Percentiles rank a stretch among this genome's conserved stretches.
Conservation (phyloP, 2,329 filamentous ascomycete genomes). For the Cercospora brassicicola region DNA sequence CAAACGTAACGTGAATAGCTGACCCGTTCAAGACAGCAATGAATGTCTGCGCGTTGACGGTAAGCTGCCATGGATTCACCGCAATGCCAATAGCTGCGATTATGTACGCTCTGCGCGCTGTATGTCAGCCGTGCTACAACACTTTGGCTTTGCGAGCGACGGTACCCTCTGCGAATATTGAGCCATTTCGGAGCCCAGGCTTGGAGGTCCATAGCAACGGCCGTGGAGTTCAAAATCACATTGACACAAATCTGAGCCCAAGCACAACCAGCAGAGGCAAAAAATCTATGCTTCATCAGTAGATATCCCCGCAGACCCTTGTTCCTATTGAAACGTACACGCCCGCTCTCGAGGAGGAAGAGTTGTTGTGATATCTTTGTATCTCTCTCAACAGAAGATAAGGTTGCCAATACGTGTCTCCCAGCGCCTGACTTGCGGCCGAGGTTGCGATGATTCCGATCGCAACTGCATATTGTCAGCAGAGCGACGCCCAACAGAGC, state of each 20-base stretch:
- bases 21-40: conserved; percentile 33
- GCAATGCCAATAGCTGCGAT: conserved; percentile 30
- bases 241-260: conserved; percentile 34
- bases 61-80: conserved; percentile 32
- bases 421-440: conserved; percentile 16
- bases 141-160: too few species aligned
- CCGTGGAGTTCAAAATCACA: conserved; percentile 33
- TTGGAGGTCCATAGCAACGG: conserved; percentile 34
- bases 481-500: background rate
- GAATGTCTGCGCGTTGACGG: conserved; percentile 31
- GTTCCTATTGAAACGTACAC: conserved; percentile 11
- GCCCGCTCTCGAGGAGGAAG: conserved; percentile 30
- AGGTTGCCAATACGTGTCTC: conserved; percentile 20
- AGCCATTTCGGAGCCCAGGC: conserved; percentile 31
- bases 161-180: conserved; percentile 24
- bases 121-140: background rate
- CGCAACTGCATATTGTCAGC: conserved; percentile 8
- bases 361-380: conserved; percentile 25
- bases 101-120: conserved; percentile 25
- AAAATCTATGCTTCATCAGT: conserved; percentile 24
- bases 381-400: conserved; percentile 19
- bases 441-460: conserved; percentile 20
- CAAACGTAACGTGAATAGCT: too few species aligned
- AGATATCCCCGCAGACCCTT: too few species aligned
- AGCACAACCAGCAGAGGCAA: conserved; percentile 34